Evolutionary conservation across 2,329 filamentous ascomycete species (phyloP), one percentile per base, ranked within the genome.

Genomic region (Didymellaceae sp.): DNA sequence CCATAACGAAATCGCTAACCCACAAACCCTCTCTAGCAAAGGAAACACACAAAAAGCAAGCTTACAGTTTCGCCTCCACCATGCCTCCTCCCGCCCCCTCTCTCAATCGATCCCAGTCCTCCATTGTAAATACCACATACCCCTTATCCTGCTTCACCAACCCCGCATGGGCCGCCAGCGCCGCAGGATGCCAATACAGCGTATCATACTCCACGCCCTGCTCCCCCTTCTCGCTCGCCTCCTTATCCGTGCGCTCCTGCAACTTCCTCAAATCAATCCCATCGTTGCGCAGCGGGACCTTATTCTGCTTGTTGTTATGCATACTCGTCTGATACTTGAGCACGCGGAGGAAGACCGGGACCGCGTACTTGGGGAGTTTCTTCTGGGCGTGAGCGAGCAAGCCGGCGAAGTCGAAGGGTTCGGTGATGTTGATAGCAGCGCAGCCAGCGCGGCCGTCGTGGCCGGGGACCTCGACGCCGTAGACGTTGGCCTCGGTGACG

Each of bases 291-390:
- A 91, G 74, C 0, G 85, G 85, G 1, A 86, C 81, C 69, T 92
- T 92, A 66, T 90, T 89, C 73, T 91, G 88, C 74, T 92, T 92
- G 68, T 90, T 88, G 62, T 91, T 92, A 66, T 89, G 86, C 61
- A 85, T 87, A 5, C 86, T 82, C 20, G 79, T 82, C 47, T 81
- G 78, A 26, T 76, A 76, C 32, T 80, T 74, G 17, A 88, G 79
- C 14, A 90, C 71, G 1, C 88, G 78, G 32, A 91, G 62, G 74
- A 92, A 92, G 2, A 91, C 73, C 0, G 89, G 89, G 1, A 92
- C 87, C 0, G 89, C 89, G 63, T 91, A 92, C 55, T 80, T 81
- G 0, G 89, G 89, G 17, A 92, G 75, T 41, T 83, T 78, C 11
- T 78, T 77, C 6, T 82, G 79, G 2, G 80, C 78, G 63, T 87